Conservation (phyloP, 371 early-diverging fungal genomes). For the Mucor irregularis region DNA sequence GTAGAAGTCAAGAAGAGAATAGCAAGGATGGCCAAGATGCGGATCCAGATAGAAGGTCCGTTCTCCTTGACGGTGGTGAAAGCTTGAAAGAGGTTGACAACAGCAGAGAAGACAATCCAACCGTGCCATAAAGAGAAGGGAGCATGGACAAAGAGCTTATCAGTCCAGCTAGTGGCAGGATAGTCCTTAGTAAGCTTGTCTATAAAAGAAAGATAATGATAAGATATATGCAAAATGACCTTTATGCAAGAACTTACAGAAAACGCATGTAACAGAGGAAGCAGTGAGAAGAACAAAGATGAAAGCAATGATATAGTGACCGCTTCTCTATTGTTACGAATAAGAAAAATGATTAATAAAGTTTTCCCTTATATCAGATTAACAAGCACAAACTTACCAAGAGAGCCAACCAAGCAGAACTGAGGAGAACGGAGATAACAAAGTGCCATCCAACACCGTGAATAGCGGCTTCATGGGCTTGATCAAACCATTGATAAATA, state of each 20-base stretch:
- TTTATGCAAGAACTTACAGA: slow-evolving; percentile 35
- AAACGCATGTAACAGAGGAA: slow-evolving; percentile 50
- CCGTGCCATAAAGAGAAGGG: slow-evolving; percentile 79
- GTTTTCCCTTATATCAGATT: background rate
- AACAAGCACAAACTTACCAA: slow-evolving; percentile 63
- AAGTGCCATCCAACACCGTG: slow-evolving; percentile 72
- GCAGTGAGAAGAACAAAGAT: slow-evolving; percentile 49
- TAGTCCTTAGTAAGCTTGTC: slow-evolving; percentile 53
- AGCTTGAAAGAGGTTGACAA: slow-evolving; percentile 64
- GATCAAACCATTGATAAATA: slow-evolving; percentile 63
- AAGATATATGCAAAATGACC: background rate
- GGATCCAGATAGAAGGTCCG: slow-evolving; percentile 49
- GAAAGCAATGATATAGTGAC: slow-evolving; percentile 47
- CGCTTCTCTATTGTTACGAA: slow-evolving; percentile 27
- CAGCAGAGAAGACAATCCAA: slow-evolving; percentile 63
- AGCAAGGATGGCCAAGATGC: slow-evolving; percentile 54
- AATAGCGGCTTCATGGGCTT: slow-evolving; percentile 60
- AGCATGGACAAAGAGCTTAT: slow-evolving; percentile 66
- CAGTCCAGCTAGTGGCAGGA: slow-evolving; percentile 44
- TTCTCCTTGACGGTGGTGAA: slow-evolving; percentile 46
- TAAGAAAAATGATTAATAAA: slow-evolving; percentile 4
- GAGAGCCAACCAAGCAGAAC: slow-evolving; percentile 60
- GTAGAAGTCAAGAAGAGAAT: slow-evolving; percentile 59
- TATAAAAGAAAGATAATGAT: slow-evolving; percentile 13
- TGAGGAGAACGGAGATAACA: slow-evolving; percentile 59